Base-by-base conservation (phyloP, 257 asterid species). In the Galeopsis tetrahit region DNA sequence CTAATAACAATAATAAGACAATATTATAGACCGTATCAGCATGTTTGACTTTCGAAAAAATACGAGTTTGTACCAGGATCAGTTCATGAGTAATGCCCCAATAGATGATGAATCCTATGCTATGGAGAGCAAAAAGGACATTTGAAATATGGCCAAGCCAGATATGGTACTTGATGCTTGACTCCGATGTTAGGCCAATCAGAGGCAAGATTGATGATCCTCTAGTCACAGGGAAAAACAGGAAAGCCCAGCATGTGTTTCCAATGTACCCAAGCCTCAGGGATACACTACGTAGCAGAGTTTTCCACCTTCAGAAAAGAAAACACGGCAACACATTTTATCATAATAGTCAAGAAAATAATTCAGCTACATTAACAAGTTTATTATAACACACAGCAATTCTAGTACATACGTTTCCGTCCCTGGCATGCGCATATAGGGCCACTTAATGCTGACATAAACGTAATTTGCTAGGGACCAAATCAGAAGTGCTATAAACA, bases 111-210 rank as follows among this genome's bases (percentile, higher is more conserved):
- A 82, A 89, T 33, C 93, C 88, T 6, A 89, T 9, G 66, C 83
- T 82, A 59, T 87, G 93, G 21, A 74, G 79, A 28, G 89, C 80
- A 58, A 89, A 89, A 33, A 89, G 88, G 17, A 77, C 8, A 42
- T 40, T 75, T 2, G 84, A 83, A 58, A 80, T 33, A 59, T 89
- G 91, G 2, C 96, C 91, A 2, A 89, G 85, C 93, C 96, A 87
- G 52, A 85, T 89, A 71, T 89, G 96, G 63, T 89, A 89, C 72
- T 87, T 89, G 71, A 87, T 87, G 82, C 90, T 85, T 0, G 91
- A 83, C 43, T 89, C 96, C 5, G 96, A 83, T 10, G 91, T 85
- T 4, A 89, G 85, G 71, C 91, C 91, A 10, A 87, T 31, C 13
- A 89, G 80, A 68, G 85, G 87, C 85, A 89, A 70, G 63, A 87